Evolutionary conservation across 225 moss, liverwort and hornwort genomes (phyloP).

Genomic region (Sphagnum contortum): DNA sequence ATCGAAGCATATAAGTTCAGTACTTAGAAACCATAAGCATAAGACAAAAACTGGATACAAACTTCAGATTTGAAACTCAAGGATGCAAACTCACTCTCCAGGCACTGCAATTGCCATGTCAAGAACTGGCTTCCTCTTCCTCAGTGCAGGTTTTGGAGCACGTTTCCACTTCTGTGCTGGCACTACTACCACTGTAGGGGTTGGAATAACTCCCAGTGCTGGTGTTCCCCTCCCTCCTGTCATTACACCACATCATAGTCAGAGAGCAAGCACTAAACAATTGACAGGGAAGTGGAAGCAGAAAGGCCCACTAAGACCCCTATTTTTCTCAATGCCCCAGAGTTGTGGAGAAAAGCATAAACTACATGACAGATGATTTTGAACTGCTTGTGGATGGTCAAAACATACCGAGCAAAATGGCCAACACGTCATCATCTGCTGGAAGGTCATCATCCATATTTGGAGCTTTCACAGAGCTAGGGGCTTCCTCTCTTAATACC

Average conservation of each 20-base stretch:
- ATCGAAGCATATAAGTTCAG: no score
- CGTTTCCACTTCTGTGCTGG: slow-evolving; percentile 36
- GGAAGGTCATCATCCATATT: slow-evolving; percentile 48
- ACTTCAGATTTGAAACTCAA: neutral
- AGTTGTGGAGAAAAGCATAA: no score
- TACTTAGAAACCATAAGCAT: no score
- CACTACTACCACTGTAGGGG: slow-evolving; percentile 50
- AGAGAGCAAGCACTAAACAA: no score
- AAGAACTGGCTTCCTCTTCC: slow-evolving; percentile 84
- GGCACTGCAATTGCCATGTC: slow-evolving; percentile 67
- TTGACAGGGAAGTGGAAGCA: no score
- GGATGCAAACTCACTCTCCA: slow-evolving; percentile 69
- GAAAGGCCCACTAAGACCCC: no score
- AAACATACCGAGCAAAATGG: slow-evolving; percentile 71
- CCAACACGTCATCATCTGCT: slow-evolving; percentile 80
- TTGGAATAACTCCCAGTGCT: slow-evolving; percentile 56
- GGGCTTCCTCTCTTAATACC: slow-evolving; percentile 26
- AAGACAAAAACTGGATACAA: no score
- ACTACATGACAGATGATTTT: no score
- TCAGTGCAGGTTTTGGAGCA: slow-evolving; percentile 47
- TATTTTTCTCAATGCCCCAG: no score
- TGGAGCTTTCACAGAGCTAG: slow-evolving; percentile 1
- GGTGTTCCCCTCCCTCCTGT: slow-evolving; percentile 65
- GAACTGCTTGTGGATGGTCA: no score
- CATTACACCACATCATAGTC: neutral